Percentiles rank a stretch among this genome's conserved stretches.
Conservation (phyloP, 768 basidiomycete species). For the Hebeloma cylindrosporum region DNA sequence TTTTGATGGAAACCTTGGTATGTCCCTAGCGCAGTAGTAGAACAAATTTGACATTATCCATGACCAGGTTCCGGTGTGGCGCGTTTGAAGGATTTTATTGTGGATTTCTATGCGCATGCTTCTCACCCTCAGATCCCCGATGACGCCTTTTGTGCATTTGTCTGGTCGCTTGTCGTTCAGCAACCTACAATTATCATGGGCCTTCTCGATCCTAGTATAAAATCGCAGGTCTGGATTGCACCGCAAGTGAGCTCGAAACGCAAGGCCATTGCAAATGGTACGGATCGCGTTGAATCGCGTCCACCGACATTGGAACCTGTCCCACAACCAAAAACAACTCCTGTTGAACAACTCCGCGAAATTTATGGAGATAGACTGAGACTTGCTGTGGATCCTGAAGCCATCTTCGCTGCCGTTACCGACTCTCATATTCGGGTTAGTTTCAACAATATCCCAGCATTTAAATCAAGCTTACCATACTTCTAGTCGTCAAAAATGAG, state of each 20-base stretch:
- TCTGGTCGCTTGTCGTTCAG: constrained; percentile 78
- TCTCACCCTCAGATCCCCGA: constrained; percentile 60
- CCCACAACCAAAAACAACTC: constrained; percentile 50
- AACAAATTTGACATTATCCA: constrained; percentile 31
- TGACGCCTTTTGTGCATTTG: constrained; percentile 72
- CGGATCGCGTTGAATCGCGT: constrained; percentile 41
- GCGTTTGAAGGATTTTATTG: constrained; percentile 70
- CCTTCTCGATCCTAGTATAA: constrained; percentile 54
- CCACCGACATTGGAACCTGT: constrained; percentile 52
- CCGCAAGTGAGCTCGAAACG: constrained; percentile 68
- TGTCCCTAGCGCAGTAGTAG: constrained; percentile 30
- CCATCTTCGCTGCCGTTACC: constrained; percentile 76
- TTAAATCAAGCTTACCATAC: constrained; percentile 4
- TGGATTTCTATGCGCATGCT: constrained; percentile 57
- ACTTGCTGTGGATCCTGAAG: constrained; percentile 73
- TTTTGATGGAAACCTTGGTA: constrained; percentile 89
- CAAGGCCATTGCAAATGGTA: constrained; percentile 60
- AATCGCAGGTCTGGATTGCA: constrained; percentile 75
- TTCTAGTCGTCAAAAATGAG: constrained; percentile 74
- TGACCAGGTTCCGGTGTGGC: constrained; percentile 68
- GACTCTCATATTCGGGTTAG: constrained; percentile 82
- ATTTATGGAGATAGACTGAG: constrained; percentile 65
- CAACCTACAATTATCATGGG: constrained; percentile 80
- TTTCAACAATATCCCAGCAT: constrained; percentile 11
- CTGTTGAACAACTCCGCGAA: constrained; percentile 55